Conservation (phyloP, 2,329 filamentous ascomycete species). For the Paecilomyces variotii region DNA sequence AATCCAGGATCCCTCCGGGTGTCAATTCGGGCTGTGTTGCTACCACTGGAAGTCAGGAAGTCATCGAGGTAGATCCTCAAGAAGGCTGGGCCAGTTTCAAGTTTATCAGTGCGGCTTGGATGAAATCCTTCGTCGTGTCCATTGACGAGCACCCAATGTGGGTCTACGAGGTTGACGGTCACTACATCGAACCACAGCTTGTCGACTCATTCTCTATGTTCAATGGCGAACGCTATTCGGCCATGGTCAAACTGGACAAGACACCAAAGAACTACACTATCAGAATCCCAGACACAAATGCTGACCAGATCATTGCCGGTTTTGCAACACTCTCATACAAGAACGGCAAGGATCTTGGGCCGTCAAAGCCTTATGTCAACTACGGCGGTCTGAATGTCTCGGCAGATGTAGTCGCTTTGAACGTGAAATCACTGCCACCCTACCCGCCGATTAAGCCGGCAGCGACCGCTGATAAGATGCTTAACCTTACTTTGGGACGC, state of each 20-base stretch:
- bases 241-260: constrained; percentile 31
- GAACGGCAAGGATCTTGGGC: constrained; percentile 6
- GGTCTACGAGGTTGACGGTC: constrained; percentile 32
- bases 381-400: constrained; percentile 41
- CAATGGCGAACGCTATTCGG: constrained; percentile 27
- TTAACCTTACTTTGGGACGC: constrained; percentile 26
- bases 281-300: constrained; percentile 41
- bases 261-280: constrained; percentile 31
- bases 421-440: constrained; percentile 34
- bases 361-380: constrained; percentile 39
- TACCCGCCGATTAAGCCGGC: constrained; percentile 39
- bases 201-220: constrained; percentile 19
- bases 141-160: constrained; percentile 33
- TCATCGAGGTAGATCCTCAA: constrained; percentile 33
- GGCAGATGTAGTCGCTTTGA: constrained; percentile 35
- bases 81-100: constrained; percentile 48
- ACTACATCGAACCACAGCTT: constrained; percentile 26
- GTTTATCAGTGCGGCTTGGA: constrained; percentile 45
- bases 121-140: constrained; percentile 40
- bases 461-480: constrained; percentile 38
- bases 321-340: constrained; percentile 41
- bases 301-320: constrained; percentile 47
- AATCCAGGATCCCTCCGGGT: constrained; percentile 17
- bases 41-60: constrained; percentile 37
- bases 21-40: constrained; percentile 36